Evolutionary conservation across 2,329 filamentous ascomycete species (phyloP), one percentile per base, ranked within the genome.

Genomic region (Taxawa tesnikishii): DNA sequence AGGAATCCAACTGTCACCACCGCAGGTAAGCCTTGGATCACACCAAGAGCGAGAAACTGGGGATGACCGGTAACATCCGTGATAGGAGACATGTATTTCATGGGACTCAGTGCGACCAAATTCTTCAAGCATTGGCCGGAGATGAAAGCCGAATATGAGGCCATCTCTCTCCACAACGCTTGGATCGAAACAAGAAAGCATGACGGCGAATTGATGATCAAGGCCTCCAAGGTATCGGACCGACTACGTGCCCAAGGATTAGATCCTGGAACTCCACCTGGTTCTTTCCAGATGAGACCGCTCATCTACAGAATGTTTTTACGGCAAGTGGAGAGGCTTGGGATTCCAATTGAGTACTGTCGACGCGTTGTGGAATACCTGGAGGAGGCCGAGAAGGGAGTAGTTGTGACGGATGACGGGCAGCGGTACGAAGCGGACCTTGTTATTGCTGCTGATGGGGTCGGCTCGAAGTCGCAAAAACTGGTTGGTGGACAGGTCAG

Each of bases 81-180:
- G 11, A 12, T 32, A 66, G 68, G 68, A 32, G 69, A 73, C 49
- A 72, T 71, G 65, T 71, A 69, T 51, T 71, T 71, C 47, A 72
- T 73, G 63, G 66, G 68, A 7, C 56, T 72, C 14, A 68, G 63
- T 29, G 67, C 67, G 14, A 71, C 65, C 27, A 59, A 56, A 24
- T 70, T 70, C 51, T 61, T 71, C 46, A 65, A 63, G 47, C 64
- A 70, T 37, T 70, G 67, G 66, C 65, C 67, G 7, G 63, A 68
- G 32, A 55, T 73, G 45, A 53, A 56, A 25, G 51, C 56, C 29
- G 65, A 70, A 41, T 70, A 66, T 48, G 58, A 65, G 33, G 42
- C 49, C 6, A 70, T 70, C 31, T 68, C 65, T 13, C 59, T 70
- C 30, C 63, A 68, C 43, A 63, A 69, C 45, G 59, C 63, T 10